Base-by-base conservation (phyloP, 1,139 yeast genomes). In the Debaryomyces fabryi region DNA sequence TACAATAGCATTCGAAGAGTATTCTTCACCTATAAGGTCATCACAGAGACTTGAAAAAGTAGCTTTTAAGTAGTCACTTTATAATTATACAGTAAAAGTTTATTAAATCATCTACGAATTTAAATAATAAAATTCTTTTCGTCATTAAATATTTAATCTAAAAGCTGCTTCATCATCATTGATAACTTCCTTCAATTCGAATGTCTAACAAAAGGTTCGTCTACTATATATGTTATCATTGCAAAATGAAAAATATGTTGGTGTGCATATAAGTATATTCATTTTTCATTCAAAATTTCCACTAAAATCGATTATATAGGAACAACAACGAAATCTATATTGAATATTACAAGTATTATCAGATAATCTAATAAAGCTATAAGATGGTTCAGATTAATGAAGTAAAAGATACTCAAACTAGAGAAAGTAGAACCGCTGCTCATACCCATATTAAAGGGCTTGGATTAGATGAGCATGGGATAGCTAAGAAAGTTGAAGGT, bases 361-460 rank as follows among this genome's bases (percentile, higher is more conserved):
- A 21, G 13, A 20, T 20, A 23, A 40, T 40, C 37, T 8, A 40
- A 30, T 40, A 30, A 23, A 18, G 36, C 13, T 18, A 30, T 13
- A 49, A 29, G 42, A 89, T 89, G 96, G 96, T 88, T 42, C 88
- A 86, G 66, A 88, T 91, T 61, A 84, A 79, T 69, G 97, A 90
- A 69, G 89, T 88, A 46, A 87, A 86, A 59, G 88, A 87, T 46
- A 56, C 67, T 20, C 69, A 74, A 51, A 74, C 69, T 33, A 77
- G 87, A 50, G 89, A 86, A 52, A 79, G 81, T 53, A 81, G 99
- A 61, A 92, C 98, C 1, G 96, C 98, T 1, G 96, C 99, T 10
- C 99, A 93, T 65, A 91, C 98, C 6, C 99, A 93, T 66, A 93
- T 93, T 75, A 89, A 88, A 66, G 98, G 98, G 3, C 80, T 93